Evolutionary conservation across 1,284 basidiomycete genomes (phyloP).

Genomic region (Marasmius fiardii): DNA sequence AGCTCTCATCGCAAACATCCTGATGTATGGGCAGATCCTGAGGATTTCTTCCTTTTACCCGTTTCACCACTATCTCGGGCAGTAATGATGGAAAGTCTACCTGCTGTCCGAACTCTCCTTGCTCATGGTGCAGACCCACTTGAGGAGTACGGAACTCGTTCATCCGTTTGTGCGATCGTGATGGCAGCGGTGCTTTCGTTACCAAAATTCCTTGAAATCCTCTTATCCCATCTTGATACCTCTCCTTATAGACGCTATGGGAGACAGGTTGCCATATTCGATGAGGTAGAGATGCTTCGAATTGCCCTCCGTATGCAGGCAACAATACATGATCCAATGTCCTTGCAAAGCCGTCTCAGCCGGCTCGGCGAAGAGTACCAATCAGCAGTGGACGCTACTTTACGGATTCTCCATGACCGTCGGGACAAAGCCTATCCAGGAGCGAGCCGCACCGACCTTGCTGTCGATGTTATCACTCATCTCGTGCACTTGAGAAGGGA

Average conservation of each 20-base stretch:
- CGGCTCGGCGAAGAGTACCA: no score
- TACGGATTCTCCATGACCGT: no score
- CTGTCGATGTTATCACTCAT: no score
- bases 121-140: conserved; percentile 7
- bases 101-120: conserved; percentile 1
- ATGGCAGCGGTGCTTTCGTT: conserved; percentile 5
- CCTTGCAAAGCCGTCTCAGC: no score
- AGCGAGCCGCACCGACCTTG: no score
- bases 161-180: conserved; percentile 6
- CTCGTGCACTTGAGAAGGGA: no score
- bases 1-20: no score
- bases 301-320: conserved; percentile 8
- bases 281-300: conserved; percentile 7
- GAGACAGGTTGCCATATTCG: neutral
- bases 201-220: conserved; percentile 5
- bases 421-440: no score
- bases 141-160: conserved; percentile 4
- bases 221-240: conserved; percentile 5
- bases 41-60: conserved; percentile 2
- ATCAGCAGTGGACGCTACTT: no score
- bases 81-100: conserved; percentile 9
- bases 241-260: no score
- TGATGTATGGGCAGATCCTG: conserved; percentile 3
- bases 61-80: conserved; percentile 9
- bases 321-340: no score